These are phyloP conservation scores for Aspergillus baeticus DNA, from an alignment of 495 filamentous ascomycete genomes.

Conservation along the genomic window DNA sequence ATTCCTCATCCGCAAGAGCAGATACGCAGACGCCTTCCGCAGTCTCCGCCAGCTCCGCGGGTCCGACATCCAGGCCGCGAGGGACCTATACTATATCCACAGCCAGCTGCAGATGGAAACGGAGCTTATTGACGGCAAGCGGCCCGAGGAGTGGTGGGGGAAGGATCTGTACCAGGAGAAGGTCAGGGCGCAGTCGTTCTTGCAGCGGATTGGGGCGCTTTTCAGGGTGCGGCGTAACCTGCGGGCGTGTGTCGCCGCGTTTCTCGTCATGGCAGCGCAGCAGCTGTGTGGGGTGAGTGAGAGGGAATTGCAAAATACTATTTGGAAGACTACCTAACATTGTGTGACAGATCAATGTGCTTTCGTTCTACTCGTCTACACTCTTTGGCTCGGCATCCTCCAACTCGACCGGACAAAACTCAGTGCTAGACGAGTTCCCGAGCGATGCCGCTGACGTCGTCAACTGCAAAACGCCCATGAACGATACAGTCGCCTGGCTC, in stretches of 20 bases:
- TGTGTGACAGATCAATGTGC: constrained; percentile 54
- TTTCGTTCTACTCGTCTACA: constrained; percentile 69
- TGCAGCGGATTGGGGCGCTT: constrained; percentile 24
- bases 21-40: constrained; percentile 57
- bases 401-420: too few species aligned
- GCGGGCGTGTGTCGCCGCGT: constrained; percentile 55
- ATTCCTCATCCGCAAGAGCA: constrained; percentile 57
- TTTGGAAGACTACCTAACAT: too few species aligned
- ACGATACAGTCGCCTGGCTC: constrained; percentile 41
- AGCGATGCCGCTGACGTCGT: too few species aligned
- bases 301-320: too few species aligned
- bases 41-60: constrained; percentile 59
- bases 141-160: background rate
- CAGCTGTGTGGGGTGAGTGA: constrained; percentile 62
- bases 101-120: constrained; percentile 48
- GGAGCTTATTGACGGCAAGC: background rate
- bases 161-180: too few species aligned
- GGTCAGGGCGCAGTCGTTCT: background rate
- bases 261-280: constrained; percentile 65
- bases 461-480: background rate
- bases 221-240: constrained; percentile 60
- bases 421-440: too few species aligned
- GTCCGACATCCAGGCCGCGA: constrained; percentile 63
- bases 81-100: constrained; percentile 74
- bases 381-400: constrained; percentile 43